Percentiles rank a stretch among this genome's conserved stretches.
Conservation (phyloP, 129 eudicot genomes). For the Flaveria robusta region DNA sequence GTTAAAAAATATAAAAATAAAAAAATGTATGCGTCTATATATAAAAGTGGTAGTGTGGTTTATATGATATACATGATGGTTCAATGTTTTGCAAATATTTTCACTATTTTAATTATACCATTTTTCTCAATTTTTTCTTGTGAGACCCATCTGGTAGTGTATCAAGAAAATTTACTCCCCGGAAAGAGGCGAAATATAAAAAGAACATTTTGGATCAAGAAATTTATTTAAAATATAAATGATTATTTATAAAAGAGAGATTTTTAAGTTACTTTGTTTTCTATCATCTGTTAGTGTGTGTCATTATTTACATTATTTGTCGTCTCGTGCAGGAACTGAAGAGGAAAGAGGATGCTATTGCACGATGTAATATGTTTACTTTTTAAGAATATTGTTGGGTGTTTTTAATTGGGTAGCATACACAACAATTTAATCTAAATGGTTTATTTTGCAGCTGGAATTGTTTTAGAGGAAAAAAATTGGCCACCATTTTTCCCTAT, state of each 20-base stretch:
- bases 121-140: background rate
- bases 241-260: background rate
- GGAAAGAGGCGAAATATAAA: no score
- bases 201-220: background rate
- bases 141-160: background rate
- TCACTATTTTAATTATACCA: background rate
- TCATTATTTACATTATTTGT: slow-evolving; percentile 3
- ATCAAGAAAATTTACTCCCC: background rate
- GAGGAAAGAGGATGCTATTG: slow-evolving; percentile 89
- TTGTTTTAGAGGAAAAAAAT: slow-evolving; percentile 87
- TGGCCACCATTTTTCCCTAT: slow-evolving; percentile 95
- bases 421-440: background rate
- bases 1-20: no score
- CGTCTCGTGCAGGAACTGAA: slow-evolving; percentile 62
- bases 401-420: background rate
- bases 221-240: background rate
- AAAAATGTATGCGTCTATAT: no score
- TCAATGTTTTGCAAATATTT: background rate
- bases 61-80: background rate
- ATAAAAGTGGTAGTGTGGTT: background rate
- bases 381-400: background rate
- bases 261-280: background rate
- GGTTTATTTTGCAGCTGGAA: slow-evolving; percentile 72
- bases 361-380: slow-evolving; percentile 55
- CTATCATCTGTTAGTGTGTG: background rate